Evolutionary conservation across 768 basidiomycete species (phyloP), one percentile per base, ranked within the genome.

Genomic region (Amanita polypyramis): DNA sequence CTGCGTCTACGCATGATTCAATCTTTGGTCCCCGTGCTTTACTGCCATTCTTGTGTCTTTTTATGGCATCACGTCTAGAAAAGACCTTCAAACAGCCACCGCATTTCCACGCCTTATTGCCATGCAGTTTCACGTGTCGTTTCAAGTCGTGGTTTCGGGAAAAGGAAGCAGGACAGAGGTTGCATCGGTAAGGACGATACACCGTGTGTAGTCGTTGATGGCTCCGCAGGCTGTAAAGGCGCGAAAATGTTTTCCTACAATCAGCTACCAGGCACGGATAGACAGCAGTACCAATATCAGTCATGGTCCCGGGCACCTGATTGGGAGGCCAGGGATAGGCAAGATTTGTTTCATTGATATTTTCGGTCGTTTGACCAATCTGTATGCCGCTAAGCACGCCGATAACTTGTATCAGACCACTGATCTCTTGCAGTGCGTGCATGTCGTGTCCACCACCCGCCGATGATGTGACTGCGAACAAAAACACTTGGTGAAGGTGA

Each of bases 341-440:
- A 32, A 59, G 51, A 47, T 57, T 61, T 27, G 64, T 58, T 50
- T 62, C 59, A 33, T 55, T 39, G 29, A 57, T 58, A 6, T 65
- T 56, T n/a, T 72, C 64, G 46, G 67, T 61, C 41, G 70, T 59
- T 51, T 73, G 68, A 5, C 73, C 67, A 45, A 90, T 88, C 55
- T 79, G 83, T 36, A 86, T 80, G 1, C 82, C 84, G 52, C 80
- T 85, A 50, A 90, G 74, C 29, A 89, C 82, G 15, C 85, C 85
- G 37, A 90, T 73, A 53, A 88, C 83, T 56, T 89, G 86, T 49
- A 89, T 84, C 45, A 90, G 70, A n/a, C 83, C 84, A 36, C 80
- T 76, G 34, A 89, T 76, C 61, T 90, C 86, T 58, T 85, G 84
- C 1, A 89, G 64, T 0, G 71, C 67, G 48, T 75, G 73, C 66